These are phyloP conservation scores for Salvia sclarea DNA, from an alignment of 305 asterid species.

Conservation along the genomic window DNA sequence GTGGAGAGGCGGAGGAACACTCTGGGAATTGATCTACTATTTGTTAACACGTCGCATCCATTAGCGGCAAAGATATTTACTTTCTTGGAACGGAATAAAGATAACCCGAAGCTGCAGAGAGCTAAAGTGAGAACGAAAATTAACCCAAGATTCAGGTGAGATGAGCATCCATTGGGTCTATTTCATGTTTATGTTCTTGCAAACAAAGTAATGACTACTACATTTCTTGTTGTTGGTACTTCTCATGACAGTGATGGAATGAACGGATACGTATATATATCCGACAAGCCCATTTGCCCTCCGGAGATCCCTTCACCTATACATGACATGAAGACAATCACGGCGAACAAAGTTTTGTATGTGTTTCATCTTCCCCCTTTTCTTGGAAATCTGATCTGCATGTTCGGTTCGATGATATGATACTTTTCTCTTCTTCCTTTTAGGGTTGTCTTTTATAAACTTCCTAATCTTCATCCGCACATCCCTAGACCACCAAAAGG, in stretches of 20 bases:
- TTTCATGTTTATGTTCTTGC: background rate
- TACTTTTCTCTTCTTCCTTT: slow-evolving; percentile 20
- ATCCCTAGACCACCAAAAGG: slow-evolving; percentile 51
- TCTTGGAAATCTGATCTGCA: slow-evolving; percentile 9
- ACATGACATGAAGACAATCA: slow-evolving; percentile 40
- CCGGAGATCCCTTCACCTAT: slow-evolving; percentile 46
- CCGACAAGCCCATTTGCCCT: slow-evolving; percentile 46
- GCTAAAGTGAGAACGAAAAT: slow-evolving; percentile 51
- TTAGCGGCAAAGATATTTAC: slow-evolving; percentile 45
- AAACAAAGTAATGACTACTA: background rate
- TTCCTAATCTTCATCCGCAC: slow-evolving; percentile 57
- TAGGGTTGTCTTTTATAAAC: slow-evolving; percentile 54
- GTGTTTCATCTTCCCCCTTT: slow-evolving; percentile 28
- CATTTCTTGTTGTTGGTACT: background rate
- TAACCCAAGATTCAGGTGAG: slow-evolving; percentile 50
- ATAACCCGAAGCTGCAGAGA: slow-evolving; percentile 45
- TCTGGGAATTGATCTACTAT: slow-evolving; percentile 51
- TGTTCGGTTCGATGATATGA: background rate
- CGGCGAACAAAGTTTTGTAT: slow-evolving; percentile 49
- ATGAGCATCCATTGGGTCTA: slow-evolving; percentile 1
- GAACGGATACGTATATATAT: slow-evolving; percentile 54
- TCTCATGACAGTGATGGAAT: slow-evolving; percentile 49
- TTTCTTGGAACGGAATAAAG: slow-evolving; percentile 43
- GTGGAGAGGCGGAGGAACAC: slow-evolving; percentile 55
- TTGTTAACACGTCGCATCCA: slow-evolving; percentile 47